A percentile compares a stretch with the other conserved stretches of the same genome.
Evolutionary conservation across 495 filamentous ascomycete species (phyloP).

Genomic region (Penicillium paxilli): DNA sequence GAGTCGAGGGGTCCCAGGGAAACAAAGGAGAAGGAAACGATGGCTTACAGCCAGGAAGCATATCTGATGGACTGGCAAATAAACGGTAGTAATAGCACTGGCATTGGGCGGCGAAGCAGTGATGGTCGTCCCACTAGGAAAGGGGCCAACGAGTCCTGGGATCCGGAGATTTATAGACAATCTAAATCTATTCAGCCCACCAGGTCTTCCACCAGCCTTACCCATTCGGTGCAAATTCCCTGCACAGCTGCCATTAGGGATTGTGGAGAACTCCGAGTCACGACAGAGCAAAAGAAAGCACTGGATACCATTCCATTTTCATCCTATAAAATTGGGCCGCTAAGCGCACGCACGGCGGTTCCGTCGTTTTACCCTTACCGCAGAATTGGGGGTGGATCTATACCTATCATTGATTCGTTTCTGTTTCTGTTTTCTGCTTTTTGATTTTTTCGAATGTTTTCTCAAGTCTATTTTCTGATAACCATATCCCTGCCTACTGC

Average conservation of each 20-base stretch:
- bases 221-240: not conserved
- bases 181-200: not conserved
- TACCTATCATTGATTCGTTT: not conserved
- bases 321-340: constrained; percentile 8
- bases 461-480: not conserved
- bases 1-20: constrained; percentile 1
- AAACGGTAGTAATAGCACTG: not conserved
- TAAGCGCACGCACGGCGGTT: constrained; percentile 17
- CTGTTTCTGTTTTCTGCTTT: not conserved
- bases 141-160: not conserved
- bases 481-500: not conserved
- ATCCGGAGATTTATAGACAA: constrained; percentile 21
- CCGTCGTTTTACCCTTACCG: constrained; percentile 9
- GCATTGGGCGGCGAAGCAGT: constrained; percentile 4
- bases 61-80: constrained; percentile 5
- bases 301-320: not conserved
- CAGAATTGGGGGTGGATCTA: constrained; percentile 1
- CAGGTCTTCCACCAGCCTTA: not conserved
- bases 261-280: constrained; percentile 19
- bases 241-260: not conserved
- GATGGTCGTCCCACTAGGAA: constrained; percentile 7
- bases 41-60: constrained; percentile 17
- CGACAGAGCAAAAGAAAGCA: not conserved
- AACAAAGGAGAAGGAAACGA: constrained; percentile 10
- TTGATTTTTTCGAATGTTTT: too few species aligned